Evolutionary conservation across 208 protist species (phyloP).

Genomic region (Trypanosoma mega): DNA sequence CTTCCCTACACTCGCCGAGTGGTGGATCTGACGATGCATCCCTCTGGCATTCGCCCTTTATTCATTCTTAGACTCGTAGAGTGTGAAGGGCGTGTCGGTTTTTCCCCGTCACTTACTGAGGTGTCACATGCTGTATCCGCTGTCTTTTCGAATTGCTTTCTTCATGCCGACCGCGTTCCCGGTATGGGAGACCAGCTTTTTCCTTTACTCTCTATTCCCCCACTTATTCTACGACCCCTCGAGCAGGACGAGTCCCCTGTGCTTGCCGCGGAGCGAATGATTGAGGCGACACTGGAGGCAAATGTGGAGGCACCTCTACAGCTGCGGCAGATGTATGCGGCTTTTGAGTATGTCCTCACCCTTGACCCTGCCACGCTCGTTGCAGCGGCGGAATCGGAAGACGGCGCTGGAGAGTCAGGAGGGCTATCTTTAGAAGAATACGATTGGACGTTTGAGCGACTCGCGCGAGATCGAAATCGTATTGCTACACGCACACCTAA

Average conservation of each 20-base stretch:
- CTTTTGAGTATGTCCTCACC: constrained; percentile 87
- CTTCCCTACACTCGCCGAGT: constrained; percentile 72
- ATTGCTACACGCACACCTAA: constrained; percentile 83
- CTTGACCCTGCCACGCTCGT: constrained; percentile 53
- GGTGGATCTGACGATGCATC: constrained; percentile 60
- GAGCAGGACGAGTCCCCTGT: constrained; percentile 56
- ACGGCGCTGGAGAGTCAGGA: too few relatives aligned
- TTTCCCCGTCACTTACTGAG: constrained; percentile 69
- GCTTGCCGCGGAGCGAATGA: constrained; percentile 37
- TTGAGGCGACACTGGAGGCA: constrained; percentile 57
- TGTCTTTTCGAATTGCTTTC: constrained; percentile 83
- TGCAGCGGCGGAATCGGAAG: constrained; percentile 32
- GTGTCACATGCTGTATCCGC: constrained; percentile 49
- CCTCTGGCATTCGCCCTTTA: constrained; percentile 77
- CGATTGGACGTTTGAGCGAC: constrained; percentile 83
- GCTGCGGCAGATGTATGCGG: constrained; percentile 87
- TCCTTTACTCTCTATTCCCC: constrained; percentile 75
- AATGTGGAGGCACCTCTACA: constrained; percentile 85
- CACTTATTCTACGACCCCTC: constrained; percentile 50
- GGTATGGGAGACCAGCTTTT: constrained; percentile 93
- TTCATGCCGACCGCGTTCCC: constrained; percentile 58
- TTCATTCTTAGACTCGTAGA: constrained; percentile 82
- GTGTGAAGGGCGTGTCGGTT: constrained; percentile 44
- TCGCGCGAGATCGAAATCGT: constrained; percentile 76
- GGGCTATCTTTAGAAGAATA: constrained; percentile 81